Evolutionary conservation across 2,329 filamentous ascomycete genomes (phyloP), one percentile per base, ranked within the genome.

Genomic region (Colletotrichum euphorbiae): DNA sequence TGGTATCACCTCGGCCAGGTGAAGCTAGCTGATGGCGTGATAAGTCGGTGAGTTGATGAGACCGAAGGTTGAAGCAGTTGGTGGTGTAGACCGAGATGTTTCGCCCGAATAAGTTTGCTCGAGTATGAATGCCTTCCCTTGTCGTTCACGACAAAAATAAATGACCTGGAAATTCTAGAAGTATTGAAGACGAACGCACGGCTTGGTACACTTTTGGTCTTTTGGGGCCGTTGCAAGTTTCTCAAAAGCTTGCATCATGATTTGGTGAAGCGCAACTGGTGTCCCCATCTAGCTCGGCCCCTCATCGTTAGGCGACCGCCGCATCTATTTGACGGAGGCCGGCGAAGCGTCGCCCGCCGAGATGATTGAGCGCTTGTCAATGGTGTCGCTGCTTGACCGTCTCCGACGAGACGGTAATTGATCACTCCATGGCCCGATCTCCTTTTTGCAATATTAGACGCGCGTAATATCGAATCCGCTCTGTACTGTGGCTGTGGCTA

Each of bases 61-160:
- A 56, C 36, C 38, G 21, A 24, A 51, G 45, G 28, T 43, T 56
- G 38, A 28, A 24, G 54, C 24, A n/a, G 24, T 33, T 21, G 46
- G 46, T 54, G 42, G 48, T 62, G 48, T 60, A 64, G 15, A 46
- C 43, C 19, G 48, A 48, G 52, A 65, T 65, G 65, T 68, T 68
- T 68, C 65, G 59, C 48, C 21, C 1, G 28, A 6, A n/a, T 60
- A 67, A 65, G 52, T 68, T 38, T 68, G 61, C 65, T 17, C 54
- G 65, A 68, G 21, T 50, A 6, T 48, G n/a, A 52, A 52, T 28
- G 31, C 40, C 40, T 59, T 33, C 54, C 21, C 21, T 42, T 42
- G 64, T 61, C 59, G 45, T 68, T 68, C 65, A 68, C 65, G 65
- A 59, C 54, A 12, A 59, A 68, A 68, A 67, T 67, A 67, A 60